phyloP scores from a whole-genome alignment of 768 basidiomycete genomes.

The Mycena venus region DNA sequence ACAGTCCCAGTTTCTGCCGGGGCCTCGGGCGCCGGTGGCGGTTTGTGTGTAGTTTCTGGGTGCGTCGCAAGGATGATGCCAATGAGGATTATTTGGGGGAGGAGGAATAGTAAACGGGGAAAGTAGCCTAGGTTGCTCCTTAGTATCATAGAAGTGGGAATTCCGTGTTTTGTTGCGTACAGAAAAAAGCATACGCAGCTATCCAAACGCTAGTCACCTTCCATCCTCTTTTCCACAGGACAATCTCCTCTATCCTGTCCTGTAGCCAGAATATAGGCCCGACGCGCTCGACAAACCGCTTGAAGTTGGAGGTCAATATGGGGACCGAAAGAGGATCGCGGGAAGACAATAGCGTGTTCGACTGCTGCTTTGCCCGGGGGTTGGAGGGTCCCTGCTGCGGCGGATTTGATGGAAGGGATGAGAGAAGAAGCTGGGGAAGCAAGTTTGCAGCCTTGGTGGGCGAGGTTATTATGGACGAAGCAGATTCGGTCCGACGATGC shows the following conservation, averaged over 20 bases:
- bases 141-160: background rate
- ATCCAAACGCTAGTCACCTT: constrained; percentile 82
- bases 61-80: constrained; percentile 77
- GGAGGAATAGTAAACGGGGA: constrained; percentile 76
- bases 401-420: constrained; percentile 40
- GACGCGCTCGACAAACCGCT: constrained; percentile 80
- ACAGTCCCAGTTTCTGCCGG: constrained; percentile 64
- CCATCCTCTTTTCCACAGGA: constrained; percentile 87
- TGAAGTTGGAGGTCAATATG: constrained; percentile 84
- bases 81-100: constrained; percentile 76
- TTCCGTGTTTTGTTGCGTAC: constrained; percentile 61
- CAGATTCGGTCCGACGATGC: constrained; percentile 41
- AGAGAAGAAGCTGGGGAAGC: constrained; percentile 56
- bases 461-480: constrained; percentile 35
- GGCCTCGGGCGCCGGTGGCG: constrained; percentile 30
- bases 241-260: constrained; percentile 87
- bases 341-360: constrained; percentile 62
- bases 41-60: constrained; percentile 54
- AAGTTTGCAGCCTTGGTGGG: constrained; percentile 48
- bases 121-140: constrained; percentile 70
- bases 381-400: constrained; percentile 31
- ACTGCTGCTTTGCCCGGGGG: constrained; percentile 36
- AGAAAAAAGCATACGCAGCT: constrained; percentile 81
- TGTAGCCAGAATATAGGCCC: constrained; percentile 93
- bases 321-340: constrained; percentile 83